Percentiles rank a stretch among this genome's conserved stretches.
These are phyloP conservation scores for Phaeosphaeria sp. DNA, from an alignment of 2,329 filamentous ascomycete species.

Conservation along the genomic window DNA sequence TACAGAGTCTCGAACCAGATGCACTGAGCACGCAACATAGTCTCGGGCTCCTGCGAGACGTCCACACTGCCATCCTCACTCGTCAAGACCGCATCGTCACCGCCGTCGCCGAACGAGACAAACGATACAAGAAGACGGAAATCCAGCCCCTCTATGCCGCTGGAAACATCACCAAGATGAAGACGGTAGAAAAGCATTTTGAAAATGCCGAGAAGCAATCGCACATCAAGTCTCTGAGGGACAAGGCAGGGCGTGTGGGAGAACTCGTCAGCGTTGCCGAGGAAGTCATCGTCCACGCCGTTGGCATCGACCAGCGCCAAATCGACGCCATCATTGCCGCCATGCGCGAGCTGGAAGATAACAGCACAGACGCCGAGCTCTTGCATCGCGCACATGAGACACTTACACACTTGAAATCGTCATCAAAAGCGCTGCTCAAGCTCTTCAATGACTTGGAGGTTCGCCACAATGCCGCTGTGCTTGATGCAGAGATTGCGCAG, in stretches of 20 bases:
- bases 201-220: slow-evolving; percentile 60
- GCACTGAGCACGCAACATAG: slow-evolving; percentile 26
- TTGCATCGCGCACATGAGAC: slow-evolving; percentile 36
- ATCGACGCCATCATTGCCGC: slow-evolving; percentile 57
- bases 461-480: slow-evolving; percentile 59
- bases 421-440: slow-evolving; percentile 49
- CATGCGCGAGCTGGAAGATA: slow-evolving; percentile 46
- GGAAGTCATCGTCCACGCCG: slow-evolving; percentile 57
- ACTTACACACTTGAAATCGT: slow-evolving; percentile 45
- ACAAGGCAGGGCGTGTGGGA: slow-evolving; percentile 57
- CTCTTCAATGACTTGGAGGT: slow-evolving; percentile 57
- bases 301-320: slow-evolving; percentile 59
- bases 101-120: slow-evolving; percentile 60
- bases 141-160: slow-evolving; percentile 58
- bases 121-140: slow-evolving; percentile 61
- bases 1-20: slow-evolving; percentile 25
- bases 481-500: slow-evolving; percentile 61
- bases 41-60: slow-evolving; percentile 46
- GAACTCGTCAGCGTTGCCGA: slow-evolving; percentile 59
- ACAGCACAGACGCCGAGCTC: slow-evolving; percentile 28
- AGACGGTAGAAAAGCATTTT: slow-evolving; percentile 52
- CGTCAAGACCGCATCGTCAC: slow-evolving; percentile 58
- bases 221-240: slow-evolving; percentile 56
- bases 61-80: slow-evolving; percentile 57
- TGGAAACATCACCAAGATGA: slow-evolving; percentile 59